A percentile compares a stretch with the other conserved stretches of the same genome.
phyloP scores from a whole-genome alignment of 768 basidiomycete genomes.

The Botryobasidium botryosum region DNA sequence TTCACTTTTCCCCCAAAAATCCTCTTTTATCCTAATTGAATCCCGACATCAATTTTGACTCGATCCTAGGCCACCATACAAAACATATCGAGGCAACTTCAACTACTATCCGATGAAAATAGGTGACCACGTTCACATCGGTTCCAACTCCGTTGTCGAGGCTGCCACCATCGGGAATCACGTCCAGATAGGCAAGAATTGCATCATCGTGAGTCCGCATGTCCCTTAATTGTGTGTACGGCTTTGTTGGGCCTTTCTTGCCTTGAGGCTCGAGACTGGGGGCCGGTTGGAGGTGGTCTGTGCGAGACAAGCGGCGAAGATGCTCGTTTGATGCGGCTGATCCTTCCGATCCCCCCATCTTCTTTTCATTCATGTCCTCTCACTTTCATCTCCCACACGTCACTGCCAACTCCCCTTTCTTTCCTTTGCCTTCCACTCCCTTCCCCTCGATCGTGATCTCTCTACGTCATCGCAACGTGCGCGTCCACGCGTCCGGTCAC shows the following conservation, averaged over 20 bases:
- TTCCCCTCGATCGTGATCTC: too few species aligned
- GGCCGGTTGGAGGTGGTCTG: too few species aligned
- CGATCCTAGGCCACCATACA: conserved; percentile 57
- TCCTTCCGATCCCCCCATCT: neutral
- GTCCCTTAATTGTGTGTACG: conserved; percentile 1
- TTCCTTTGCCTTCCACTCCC: too few species aligned
- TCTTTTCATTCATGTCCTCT: neutral
- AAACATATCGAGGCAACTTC: conserved; percentile 78
- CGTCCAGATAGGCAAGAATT: conserved; percentile 89
- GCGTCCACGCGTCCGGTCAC: too few species aligned
- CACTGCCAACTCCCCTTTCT: neutral
- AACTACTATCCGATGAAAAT: conserved; percentile 98
- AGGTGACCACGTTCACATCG: conserved; percentile 89
- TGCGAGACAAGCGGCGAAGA: too few species aligned
- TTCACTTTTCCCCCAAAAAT: neutral
- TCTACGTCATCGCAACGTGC: too few species aligned
- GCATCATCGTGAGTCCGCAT: conserved; percentile 57
- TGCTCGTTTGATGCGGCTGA: too few species aligned
- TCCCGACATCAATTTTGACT: neutral
- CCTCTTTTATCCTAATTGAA: neutral
- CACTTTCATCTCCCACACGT: neutral
- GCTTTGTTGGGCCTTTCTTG: too few species aligned
- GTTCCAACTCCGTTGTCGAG: conserved; percentile 75
- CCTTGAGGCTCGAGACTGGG: too few species aligned
- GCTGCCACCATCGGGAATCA: conserved; percentile 89